A percentile compares a stretch with the other conserved stretches of the same genome.
Conservation (phyloP, 192 early-diverging fungal genomes). For the Glomus cerebriforme region DNA sequence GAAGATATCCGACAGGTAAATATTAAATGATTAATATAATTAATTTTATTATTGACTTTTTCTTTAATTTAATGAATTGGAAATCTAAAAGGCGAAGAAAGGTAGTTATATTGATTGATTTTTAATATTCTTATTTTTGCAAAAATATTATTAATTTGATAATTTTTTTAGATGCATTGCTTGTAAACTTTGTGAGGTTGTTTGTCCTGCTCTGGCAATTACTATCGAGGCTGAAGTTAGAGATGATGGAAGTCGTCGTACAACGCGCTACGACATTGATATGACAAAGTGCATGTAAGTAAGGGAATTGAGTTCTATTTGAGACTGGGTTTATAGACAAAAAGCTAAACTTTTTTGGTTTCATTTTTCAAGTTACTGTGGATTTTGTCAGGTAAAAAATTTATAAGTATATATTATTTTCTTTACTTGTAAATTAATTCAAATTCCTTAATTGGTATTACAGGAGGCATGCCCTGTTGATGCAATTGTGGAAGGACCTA, state of each 20-base stretch:
- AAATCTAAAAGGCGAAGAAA: slow-evolving; percentile 76
- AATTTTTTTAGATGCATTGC: slow-evolving; percentile 81
- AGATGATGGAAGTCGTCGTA: slow-evolving; percentile 91
- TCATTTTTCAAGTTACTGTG: slow-evolving; percentile 77
- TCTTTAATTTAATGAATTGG: background rate
- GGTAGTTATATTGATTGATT: background rate
- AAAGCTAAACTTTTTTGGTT: background rate
- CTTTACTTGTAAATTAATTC: background rate
- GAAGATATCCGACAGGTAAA: slow-evolving; percentile 89
- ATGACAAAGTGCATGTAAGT: slow-evolving; percentile 91
- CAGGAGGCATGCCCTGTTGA: slow-evolving; percentile 92
- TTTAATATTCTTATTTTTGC: background rate
- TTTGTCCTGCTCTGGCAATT: slow-evolving; percentile 97
- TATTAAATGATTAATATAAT: background rate
- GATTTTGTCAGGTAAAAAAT: slow-evolving; percentile 81
- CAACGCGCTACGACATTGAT: slow-evolving; percentile 98
- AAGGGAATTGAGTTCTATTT: too few relatives aligned
- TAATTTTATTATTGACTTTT: background rate
- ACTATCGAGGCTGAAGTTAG: slow-evolving; percentile 97
- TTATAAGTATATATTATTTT: background rate
- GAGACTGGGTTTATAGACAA: background rate
- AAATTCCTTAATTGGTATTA: background rate
- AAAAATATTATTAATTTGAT: background rate
- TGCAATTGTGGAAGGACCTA: slow-evolving; percentile 97
- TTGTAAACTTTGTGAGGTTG: slow-evolving; percentile 97